Evolutionary conservation across 345 rosid species (phyloP).

Genomic region (Hibiscus trionum): DNA sequence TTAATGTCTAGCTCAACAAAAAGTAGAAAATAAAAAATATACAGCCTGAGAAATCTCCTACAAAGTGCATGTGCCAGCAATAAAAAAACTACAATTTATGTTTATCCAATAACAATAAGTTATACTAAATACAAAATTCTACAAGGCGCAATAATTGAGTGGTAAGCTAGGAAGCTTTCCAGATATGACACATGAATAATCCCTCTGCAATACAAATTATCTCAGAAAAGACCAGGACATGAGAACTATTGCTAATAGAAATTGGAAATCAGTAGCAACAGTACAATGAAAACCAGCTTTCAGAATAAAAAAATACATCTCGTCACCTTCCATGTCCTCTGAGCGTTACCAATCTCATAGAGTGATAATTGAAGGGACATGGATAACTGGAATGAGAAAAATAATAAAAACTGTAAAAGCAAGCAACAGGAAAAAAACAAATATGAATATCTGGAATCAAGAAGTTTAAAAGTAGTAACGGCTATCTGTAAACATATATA

Average conservation of each 20-base stretch:
- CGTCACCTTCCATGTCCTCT: constrained; percentile 32
- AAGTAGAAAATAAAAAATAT: neutral
- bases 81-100: neutral
- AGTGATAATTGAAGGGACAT: constrained; percentile 27
- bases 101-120: neutral
- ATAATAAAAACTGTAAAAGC: constrained; percentile 19
- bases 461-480: neutral
- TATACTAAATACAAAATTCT: constrained; percentile 11
- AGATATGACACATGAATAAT: neutral
- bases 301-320: constrained; percentile 16
- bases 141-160: neutral
- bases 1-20: neutral
- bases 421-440: neutral
- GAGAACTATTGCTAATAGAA: neutral
- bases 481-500: neutral
- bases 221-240: neutral
- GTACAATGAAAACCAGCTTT: constrained; percentile 11
- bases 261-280: constrained; percentile 10
- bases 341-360: constrained; percentile 35
- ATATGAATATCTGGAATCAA: constrained; percentile 1
- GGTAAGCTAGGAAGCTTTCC: neutral
- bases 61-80: neutral
- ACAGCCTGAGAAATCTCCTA: neutral
- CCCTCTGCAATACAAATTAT: neutral
- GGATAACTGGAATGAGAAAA: constrained; percentile 31